phyloP scores from a whole-genome alignment of 192 early-diverging fungal genomes.

The Coemansia sp. region DNA sequence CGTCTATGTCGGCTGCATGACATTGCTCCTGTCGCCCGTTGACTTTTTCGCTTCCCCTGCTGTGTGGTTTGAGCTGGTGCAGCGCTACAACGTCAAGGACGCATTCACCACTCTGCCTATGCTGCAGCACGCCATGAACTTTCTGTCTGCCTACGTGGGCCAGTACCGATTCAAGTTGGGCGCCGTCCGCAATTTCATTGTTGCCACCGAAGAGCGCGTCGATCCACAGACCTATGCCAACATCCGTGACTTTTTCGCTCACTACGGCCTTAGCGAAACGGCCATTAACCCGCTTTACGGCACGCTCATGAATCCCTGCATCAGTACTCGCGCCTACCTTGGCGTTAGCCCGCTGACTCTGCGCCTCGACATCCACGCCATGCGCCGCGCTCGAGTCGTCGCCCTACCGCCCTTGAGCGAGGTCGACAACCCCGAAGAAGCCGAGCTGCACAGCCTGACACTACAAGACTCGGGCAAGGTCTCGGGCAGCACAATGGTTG shows the following conservation, averaged over 20 bases:
- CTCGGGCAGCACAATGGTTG: constrained; percentile 76
- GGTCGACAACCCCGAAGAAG: constrained; percentile 32
- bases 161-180: constrained; percentile 55
- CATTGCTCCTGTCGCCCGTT: constrained; percentile 63
- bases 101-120: constrained; percentile 64
- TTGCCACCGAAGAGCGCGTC: constrained; percentile 62
- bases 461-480: constrained; percentile 78
- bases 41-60: constrained; percentile 64
- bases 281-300: constrained; percentile 76
- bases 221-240: constrained; percentile 51
- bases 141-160: constrained; percentile 52
- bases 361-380: constrained; percentile 62
- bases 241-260: constrained; percentile 62
- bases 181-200: constrained; percentile 63
- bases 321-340: constrained; percentile 82
- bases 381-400: constrained; percentile 69
- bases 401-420: constrained; percentile 41
- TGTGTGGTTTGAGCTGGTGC: constrained; percentile 74
- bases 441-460: constrained; percentile 57
- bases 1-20: constrained; percentile 61
- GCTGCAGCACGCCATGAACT: constrained; percentile 69
- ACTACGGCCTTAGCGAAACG: constrained; percentile 66
- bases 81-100: constrained; percentile 74
- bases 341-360: constrained; percentile 68
- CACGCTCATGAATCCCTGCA: constrained; percentile 74